These are phyloP conservation scores for Fusarium nurragi DNA, from an alignment of 2,329 filamentous ascomycete genomes.

Conservation along the genomic window DNA sequence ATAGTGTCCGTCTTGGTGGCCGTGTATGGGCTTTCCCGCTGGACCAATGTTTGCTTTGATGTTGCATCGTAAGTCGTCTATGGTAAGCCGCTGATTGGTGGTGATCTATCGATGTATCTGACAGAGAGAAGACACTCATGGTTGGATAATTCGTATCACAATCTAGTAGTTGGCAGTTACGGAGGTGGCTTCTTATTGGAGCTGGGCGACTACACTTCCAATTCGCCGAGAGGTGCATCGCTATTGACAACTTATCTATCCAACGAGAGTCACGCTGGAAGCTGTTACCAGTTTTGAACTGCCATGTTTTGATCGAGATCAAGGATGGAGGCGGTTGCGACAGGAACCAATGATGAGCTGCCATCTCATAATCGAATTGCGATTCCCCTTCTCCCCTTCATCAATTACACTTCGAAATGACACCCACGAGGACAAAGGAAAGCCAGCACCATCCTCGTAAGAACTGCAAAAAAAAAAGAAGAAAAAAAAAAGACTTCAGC, in stretches of 20 bases:
- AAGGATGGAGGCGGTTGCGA: slow-evolving; percentile 19
- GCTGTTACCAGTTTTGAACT: slow-evolving; percentile 6
- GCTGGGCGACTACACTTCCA: neutral
- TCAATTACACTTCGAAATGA: neutral
- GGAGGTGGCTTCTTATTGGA: slow-evolving; percentile 5
- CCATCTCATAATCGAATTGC: slow-evolving; percentile 4
- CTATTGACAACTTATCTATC: neutral
- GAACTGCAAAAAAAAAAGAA: neutral
- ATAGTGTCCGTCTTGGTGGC: neutral
- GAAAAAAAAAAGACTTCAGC: no score
- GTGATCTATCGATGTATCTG: neutral
- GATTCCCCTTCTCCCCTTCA: slow-evolving; percentile 2
- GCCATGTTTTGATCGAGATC: slow-evolving; percentile 14
- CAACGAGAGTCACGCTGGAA: slow-evolving; percentile 3
- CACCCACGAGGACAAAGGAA: slow-evolving; percentile 6
- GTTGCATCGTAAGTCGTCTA: slow-evolving; percentile 10
- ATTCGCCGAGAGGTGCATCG: slow-evolving; percentile 4
- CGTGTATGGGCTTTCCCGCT: neutral
- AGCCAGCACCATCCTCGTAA: slow-evolving; percentile 27
- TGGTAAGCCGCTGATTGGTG: slow-evolving; percentile 19
- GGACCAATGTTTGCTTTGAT: neutral
- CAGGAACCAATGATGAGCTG: slow-evolving; percentile 22
- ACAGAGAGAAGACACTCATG: neutral
- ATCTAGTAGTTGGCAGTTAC: slow-evolving; percentile 6
- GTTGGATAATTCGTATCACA: slow-evolving; percentile 11